Evolutionary conservation across 768 basidiomycete genomes (phyloP), one percentile per base, ranked within the genome.

Genomic region (Mycena epipterygia): DNA sequence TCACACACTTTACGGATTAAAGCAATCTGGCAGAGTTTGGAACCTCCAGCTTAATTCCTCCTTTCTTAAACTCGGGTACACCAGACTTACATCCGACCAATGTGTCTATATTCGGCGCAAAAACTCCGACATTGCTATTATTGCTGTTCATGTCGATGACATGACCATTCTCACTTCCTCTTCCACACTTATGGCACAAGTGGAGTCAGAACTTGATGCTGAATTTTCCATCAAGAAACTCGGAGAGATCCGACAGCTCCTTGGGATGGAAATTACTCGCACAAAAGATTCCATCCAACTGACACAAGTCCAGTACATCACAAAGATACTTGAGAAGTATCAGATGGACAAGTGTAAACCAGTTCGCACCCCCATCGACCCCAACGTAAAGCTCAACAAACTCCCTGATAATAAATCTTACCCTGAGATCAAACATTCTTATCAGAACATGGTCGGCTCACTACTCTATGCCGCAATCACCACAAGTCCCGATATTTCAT

Each of bases 401-500:
- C 27, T 60, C 13, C 63, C 48, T 11, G 49, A 19, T 41, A 62
- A 16, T 53, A 52, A 46, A 32, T 27, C 3, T 11, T 60, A 13
- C 32, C 48, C n/a, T 58, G 64, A 53, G 37, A 49, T 51, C 56
- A 69, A 71, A 61, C 63, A 48, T 12, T 52, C 74, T 27, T 80
- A 79, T 64, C 62, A 64, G 19, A 39, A 65, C 29, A 74, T 72
- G 55, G 73, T 82, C 33, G 58, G 58, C 27, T 81, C 75, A 29
- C 58, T 60, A 23, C n/a, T 60, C 13, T 60, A 60, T 29, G 58
- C 58, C 42, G 58, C 58, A 11, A 60, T 71, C 58, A 35, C 77
- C 79, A 80, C 78, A 0, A 78, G 81, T 9, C 81, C 81, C 9
- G 81, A 84, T 69, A 80, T 83, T 58, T 53, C 76, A 0, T 79